A percentile compares a stretch with the other conserved stretches of the same genome.
Evolutionary conservation across 306 rosid genomes (phyloP).

Genomic region (Cucurbita maxima): DNA sequence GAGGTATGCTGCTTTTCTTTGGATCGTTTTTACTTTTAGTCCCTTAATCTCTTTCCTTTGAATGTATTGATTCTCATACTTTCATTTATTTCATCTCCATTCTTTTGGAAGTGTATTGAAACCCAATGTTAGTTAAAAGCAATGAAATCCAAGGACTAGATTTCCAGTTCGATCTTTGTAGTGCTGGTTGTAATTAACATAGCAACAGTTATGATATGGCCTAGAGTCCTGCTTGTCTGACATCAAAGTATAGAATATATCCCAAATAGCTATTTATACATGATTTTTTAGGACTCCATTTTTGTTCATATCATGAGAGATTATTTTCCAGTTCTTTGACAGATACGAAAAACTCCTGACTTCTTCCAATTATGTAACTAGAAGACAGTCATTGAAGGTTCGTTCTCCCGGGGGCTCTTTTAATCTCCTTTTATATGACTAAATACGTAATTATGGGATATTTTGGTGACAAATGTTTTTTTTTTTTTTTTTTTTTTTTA

Average conservation of each 20-base stretch:
- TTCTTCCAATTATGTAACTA: constrained; percentile 88
- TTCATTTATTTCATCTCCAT: neutral
- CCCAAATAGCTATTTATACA: neutral
- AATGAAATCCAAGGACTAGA: neutral
- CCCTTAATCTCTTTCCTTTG: neutral
- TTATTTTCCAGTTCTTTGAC: constrained; percentile 69
- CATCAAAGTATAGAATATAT: neutral
- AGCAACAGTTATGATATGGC: neutral
- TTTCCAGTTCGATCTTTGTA: neutral
- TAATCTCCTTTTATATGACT: neutral
- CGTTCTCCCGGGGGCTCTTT: constrained; percentile 16
- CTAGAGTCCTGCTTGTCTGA: neutral
- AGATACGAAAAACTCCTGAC: constrained; percentile 66
- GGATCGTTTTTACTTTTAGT: neutral
- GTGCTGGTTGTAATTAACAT: neutral
- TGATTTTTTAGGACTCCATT: neutral
- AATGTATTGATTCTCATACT: neutral
- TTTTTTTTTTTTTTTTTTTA: constrained; percentile 21
- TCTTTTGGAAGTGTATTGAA: neutral
- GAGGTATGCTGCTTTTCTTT: constrained; percentile 42
- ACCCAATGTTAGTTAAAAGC: neutral
- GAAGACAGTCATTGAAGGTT: constrained; percentile 96
- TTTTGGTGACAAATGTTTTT: constrained; percentile 13
- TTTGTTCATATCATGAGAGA: constrained; percentile 20
- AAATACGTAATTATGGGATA: constrained; percentile 7